A percentile compares a stretch with the other conserved stretches of the same genome.
These are phyloP conservation scores for Urochloa ruziziensis DNA, from an alignment of 176 grass and related monocot genomes.

Conservation along the genomic window DNA sequence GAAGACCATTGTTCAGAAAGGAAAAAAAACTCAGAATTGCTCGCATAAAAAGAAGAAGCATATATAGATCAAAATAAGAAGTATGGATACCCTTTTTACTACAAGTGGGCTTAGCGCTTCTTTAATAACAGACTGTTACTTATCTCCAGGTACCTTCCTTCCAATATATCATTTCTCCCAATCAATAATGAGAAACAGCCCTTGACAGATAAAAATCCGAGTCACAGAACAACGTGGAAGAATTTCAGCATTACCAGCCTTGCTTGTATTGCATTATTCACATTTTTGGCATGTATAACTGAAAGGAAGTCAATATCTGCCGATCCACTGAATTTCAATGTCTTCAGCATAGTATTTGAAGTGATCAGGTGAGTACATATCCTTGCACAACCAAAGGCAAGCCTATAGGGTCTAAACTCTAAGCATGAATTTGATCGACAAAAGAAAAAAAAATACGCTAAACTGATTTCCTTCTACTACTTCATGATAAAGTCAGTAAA, in stretches of 20 bases:
- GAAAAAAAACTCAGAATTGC: too few species aligned
- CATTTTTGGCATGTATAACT: constrained; percentile 53
- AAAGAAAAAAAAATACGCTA: too few species aligned
- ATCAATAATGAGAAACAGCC: background rate
- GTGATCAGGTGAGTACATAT: constrained; percentile 42
- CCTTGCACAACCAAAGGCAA: background rate
- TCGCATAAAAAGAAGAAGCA: too few species aligned
- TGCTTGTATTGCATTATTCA: constrained; percentile 37
- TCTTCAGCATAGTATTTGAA: constrained; percentile 58
- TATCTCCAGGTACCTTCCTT: constrained; percentile 55
- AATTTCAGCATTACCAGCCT: constrained; percentile 37
- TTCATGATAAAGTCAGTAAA: too few species aligned
- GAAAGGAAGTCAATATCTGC: constrained; percentile 52
- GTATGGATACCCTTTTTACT: too few species aligned
- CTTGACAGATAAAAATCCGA: background rate
- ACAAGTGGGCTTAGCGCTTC: background rate
- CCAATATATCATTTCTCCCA: constrained; percentile 20
- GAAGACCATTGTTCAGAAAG: background rate
- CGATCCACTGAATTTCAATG: constrained; percentile 72
- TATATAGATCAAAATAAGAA: too few species aligned
- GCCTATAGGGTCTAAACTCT: too few species aligned
- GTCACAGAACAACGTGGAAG: background rate
- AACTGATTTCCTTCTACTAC: too few species aligned
- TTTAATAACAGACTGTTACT: constrained; percentile 1
- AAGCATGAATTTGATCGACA: background rate